Conservation (phyloP, 1,284 basidiomycete genomes). For the Bondarzewia mesenterica region DNA sequence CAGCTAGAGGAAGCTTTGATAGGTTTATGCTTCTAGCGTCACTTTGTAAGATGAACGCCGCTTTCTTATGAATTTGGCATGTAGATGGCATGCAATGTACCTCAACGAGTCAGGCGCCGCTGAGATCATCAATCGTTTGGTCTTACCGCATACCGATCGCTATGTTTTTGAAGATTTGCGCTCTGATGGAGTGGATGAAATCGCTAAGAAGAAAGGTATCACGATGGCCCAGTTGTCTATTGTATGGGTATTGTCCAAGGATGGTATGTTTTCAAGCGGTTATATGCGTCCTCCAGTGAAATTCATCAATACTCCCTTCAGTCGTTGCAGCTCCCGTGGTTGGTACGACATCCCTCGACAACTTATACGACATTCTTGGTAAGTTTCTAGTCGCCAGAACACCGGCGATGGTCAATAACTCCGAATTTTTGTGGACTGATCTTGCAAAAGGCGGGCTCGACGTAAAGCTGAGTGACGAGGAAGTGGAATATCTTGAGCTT, state of each 20-base stretch:
- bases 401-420: neutral
- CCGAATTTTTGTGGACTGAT: neutral
- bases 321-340: conserved; percentile 24
- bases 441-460: conserved; percentile 15
- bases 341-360: conserved; percentile 24
- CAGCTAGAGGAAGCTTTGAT: conserved; percentile 4
- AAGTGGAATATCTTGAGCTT: conserved; percentile 31
- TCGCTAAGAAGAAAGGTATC: conserved; percentile 25
- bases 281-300: too few relatives aligned
- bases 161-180: neutral
- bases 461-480: conserved; percentile 31
- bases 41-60: too few relatives aligned
- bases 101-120: neutral
- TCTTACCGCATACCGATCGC: neutral
- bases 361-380: conserved; percentile 21
- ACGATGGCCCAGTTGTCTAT: conserved; percentile 30
- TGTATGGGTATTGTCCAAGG: conserved; percentile 26
- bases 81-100: neutral
- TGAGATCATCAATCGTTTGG: conserved; percentile 3
- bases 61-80: neutral
- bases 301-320: conserved; percentile 10
- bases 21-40: neutral
- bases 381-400: neutral
- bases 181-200: conserved; percentile 25
- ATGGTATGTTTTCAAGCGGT: conserved; percentile 5